Percentiles rank a stretch among this genome's conserved stretches.
phyloP scores from a whole-genome alignment of 306 rosid genomes.

The Prunus dulcis region DNA sequence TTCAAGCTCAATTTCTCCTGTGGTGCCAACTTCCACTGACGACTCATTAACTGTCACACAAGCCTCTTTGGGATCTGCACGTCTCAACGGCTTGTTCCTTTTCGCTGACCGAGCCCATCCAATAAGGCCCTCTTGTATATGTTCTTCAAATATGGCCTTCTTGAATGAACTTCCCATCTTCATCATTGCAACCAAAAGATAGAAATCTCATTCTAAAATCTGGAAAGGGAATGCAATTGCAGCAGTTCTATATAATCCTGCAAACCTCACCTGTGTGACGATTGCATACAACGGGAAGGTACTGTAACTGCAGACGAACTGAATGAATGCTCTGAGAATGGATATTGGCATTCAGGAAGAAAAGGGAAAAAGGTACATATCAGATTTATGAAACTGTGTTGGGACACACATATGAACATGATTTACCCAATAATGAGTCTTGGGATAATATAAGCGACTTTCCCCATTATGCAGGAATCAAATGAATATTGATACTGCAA shows the following conservation, averaged over 20 bases:
- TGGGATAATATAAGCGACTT: slow-evolving; percentile 20
- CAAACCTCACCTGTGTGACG: slow-evolving; percentile 24
- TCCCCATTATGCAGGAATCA: slow-evolving; percentile 36
- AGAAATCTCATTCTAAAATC: neutral
- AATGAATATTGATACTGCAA: slow-evolving; percentile 32
- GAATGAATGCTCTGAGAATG: slow-evolving; percentile 17
- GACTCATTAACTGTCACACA: too few relatives aligned
- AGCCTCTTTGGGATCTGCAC: too few relatives aligned
- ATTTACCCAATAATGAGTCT: slow-evolving; percentile 35
- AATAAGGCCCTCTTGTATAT: slow-evolving; percentile 21
- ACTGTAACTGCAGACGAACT: slow-evolving; percentile 34
- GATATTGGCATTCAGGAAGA: neutral
- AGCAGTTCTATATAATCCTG: neutral
- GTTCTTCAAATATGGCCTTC: slow-evolving; percentile 24
- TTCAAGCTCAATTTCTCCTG: too few relatives aligned
- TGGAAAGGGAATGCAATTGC: neutral
- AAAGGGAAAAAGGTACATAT: neutral
- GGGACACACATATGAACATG: too few relatives aligned
- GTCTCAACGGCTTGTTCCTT: neutral
- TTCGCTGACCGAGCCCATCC: slow-evolving; percentile 28
- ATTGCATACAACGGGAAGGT: slow-evolving; percentile 33
- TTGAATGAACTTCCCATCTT: slow-evolving; percentile 36
- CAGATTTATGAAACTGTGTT: neutral
- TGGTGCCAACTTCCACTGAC: too few relatives aligned
- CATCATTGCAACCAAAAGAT: neutral